These are phyloP conservation scores for Blechomonas ayalai DNA, from an alignment of 208 protist species.

Conservation along the genomic window DNA sequence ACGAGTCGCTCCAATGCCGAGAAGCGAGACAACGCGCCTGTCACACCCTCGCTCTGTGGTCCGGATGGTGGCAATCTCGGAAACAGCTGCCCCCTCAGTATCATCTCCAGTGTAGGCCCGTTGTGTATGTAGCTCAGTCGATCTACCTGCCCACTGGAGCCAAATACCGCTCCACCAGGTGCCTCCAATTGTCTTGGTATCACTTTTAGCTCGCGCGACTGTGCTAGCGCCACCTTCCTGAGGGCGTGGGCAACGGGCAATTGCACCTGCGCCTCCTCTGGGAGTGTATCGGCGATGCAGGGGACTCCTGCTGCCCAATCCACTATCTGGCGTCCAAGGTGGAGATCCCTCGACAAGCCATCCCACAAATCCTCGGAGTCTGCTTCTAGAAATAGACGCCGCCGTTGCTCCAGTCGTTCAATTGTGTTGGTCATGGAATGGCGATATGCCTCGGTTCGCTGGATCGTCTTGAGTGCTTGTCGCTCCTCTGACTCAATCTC, in stretches of 20 bases:
- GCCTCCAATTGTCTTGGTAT: too few relatives aligned
- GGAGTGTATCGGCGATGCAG: too few relatives aligned
- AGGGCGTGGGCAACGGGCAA: too few relatives aligned
- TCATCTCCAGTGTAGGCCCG: constrained; percentile 2
- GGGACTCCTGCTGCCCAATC: neutral
- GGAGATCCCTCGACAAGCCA: neutral
- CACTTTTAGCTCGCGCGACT: too few relatives aligned
- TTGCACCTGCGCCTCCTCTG: too few relatives aligned
- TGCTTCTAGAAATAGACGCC: constrained; percentile 4
- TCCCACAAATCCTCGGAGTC: constrained; percentile 9
- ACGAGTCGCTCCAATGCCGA: neutral
- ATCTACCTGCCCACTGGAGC: too few relatives aligned
- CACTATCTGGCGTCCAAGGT: neutral
- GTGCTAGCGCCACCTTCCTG: too few relatives aligned
- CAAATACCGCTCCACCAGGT: too few relatives aligned
- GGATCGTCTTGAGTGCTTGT: constrained; percentile 2
- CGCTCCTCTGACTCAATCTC: constrained; percentile 16
- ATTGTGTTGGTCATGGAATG: constrained; percentile 5
- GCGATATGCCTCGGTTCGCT: constrained; percentile 2
- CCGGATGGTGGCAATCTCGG: neutral
- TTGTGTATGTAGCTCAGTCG: constrained; percentile 3
- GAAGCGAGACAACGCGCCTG: neutral
- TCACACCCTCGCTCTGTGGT: neutral
- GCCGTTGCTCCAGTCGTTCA: neutral
- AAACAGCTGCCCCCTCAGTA: constrained; percentile 2